A percentile compares a stretch with the other conserved stretches of the same genome.
Evolutionary conservation across 352 stramenopile genomes (phyloP).

Genomic region (Globisporangium middletonii): DNA sequence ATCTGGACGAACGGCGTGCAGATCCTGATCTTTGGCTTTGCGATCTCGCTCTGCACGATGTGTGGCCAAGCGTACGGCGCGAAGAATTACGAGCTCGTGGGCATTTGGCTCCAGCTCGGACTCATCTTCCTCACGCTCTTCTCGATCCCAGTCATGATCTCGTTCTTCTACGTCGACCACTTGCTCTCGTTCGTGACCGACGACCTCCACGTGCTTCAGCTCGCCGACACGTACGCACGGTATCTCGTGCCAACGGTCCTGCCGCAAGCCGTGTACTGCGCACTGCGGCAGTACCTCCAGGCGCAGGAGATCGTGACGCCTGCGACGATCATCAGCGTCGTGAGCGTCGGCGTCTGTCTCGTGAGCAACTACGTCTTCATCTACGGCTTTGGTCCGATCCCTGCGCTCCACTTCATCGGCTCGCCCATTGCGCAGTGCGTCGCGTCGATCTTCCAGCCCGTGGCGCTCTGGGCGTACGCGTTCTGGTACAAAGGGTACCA

Average conservation of each 20-base stretch:
- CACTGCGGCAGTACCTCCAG: conserved; percentile 73
- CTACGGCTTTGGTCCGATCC: conserved; percentile 60
- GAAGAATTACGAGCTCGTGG: conserved; percentile 71
- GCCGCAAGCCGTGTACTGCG: conserved; percentile 65
- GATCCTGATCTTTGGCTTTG: conserved; percentile 76
- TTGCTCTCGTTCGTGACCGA: conserved; percentile 66
- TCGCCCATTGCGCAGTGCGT: conserved; percentile 66
- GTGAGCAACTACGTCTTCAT: conserved; percentile 76
- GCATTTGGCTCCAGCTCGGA: conserved; percentile 75
- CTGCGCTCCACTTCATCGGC: conserved; percentile 60
- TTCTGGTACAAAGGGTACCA: conserved; percentile 82
- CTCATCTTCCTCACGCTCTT: conserved; percentile 63
- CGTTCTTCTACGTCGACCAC: conserved; percentile 75
- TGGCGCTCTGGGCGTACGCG: conserved; percentile 59
- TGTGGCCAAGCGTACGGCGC: conserved; percentile 76
- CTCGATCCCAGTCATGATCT: conserved; percentile 69
- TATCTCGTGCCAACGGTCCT: conserved; percentile 58
- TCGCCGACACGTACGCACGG: conserved; percentile 59
- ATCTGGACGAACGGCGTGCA: conserved; percentile 81
- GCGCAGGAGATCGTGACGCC: conserved; percentile 77
- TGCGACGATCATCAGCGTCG: conserved; percentile 69
- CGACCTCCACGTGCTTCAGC: conserved; percentile 46
- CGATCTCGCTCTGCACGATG: conserved; percentile 73
- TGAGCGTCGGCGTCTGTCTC: conserved; percentile 58
- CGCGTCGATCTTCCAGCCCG: conserved; percentile 65